phyloP scores from a whole-genome alignment of 345 rosid genomes.

The thale cress (Arabidopsis thaliana) region DNA sequence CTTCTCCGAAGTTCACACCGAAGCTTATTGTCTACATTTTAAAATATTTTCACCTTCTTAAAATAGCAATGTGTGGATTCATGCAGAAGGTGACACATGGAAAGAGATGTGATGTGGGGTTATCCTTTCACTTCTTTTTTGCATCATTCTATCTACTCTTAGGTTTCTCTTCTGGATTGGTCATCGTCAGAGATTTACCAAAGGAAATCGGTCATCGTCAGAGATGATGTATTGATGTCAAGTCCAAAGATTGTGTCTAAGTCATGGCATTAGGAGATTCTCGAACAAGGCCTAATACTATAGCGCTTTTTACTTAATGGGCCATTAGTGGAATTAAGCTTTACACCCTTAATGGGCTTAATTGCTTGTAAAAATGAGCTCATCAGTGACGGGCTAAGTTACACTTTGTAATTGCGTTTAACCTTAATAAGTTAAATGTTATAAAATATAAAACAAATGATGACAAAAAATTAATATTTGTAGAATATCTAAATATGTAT shows the following conservation, averaged over 20 bases:
- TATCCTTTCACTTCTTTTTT: slow-evolving; percentile 30
- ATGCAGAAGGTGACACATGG: slow-evolving; percentile 33
- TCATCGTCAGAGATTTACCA: slow-evolving; percentile 12
- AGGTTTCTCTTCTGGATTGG: slow-evolving; percentile 36
- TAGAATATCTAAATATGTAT: not conserved
- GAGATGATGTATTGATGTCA: slow-evolving; percentile 29
- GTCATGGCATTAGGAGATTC: slow-evolving; percentile 31
- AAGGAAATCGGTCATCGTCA: no score
- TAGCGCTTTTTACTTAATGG: not conserved
- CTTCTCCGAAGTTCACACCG: slow-evolving; percentile 41
- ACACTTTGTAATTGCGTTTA: not conserved
- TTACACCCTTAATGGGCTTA: not conserved
- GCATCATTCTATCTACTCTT: slow-evolving; percentile 40
- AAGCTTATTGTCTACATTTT: slow-evolving; percentile 29
- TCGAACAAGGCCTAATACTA: slow-evolving; percentile 1
- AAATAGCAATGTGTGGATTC: slow-evolving; percentile 20
- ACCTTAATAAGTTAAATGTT: not conserved
- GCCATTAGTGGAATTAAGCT: slow-evolving; percentile 6
- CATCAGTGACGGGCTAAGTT: not conserved
- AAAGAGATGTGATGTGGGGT: slow-evolving; percentile 13
- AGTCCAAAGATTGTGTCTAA: slow-evolving; percentile 45
- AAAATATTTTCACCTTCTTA: not conserved
- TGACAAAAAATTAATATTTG: not conserved
- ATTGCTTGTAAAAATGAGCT: not conserved
- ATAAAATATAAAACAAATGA: not conserved